Evolutionary conservation across 1,284 basidiomycete species (phyloP), one percentile per base, ranked within the genome.

Genomic region (Volvariella volvacea): DNA sequence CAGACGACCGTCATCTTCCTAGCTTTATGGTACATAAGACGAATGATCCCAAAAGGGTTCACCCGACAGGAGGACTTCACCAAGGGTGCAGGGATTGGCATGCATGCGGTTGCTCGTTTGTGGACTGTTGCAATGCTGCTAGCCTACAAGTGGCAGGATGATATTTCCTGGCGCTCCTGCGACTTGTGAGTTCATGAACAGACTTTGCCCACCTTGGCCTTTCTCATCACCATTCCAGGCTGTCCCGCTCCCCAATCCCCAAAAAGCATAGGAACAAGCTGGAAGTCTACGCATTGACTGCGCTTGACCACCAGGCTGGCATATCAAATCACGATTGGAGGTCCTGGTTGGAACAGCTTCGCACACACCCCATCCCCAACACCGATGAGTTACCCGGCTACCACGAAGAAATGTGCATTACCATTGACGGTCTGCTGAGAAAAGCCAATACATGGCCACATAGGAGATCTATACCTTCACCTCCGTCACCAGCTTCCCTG

Each of bases 111-210:
- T 79, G 48, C 56, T 72, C 9, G 54, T 73, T 28, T 28, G 25
- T 28, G 25, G 25, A 28, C 25, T 6, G 25, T 28, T 33, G 75
- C 72, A 42, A 60, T 76, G 14, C 69, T 74, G 52, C 62, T 82
- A 39, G 66, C 76, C 4, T 72, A 74, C 52, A 83, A 80, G 58
- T 73, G 73, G 60, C 52, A 80, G 34, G 74, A 80, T 43, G 80
- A 83, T 48, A 61, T 64, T 47, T 60, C 67, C 1, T 32, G 22
- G 39, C 37, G 28, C 21, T 45, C 36, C 12, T 38, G 19, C 46
- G 34, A 12, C 31, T 50, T 45, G 47, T 46, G 20, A 47, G 48
- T 43, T 79, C 76, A 70, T 71, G 17, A 19, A 28, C 12, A 28
- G 6, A 28, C 25, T 28, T 28, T 28, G 21, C 40, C 42, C 21